Percentiles rank a stretch among this genome's conserved stretches.
Evolutionary conservation across 2,329 filamentous ascomycete species (phyloP).

Genomic region (Pezicula rhizophila): DNA sequence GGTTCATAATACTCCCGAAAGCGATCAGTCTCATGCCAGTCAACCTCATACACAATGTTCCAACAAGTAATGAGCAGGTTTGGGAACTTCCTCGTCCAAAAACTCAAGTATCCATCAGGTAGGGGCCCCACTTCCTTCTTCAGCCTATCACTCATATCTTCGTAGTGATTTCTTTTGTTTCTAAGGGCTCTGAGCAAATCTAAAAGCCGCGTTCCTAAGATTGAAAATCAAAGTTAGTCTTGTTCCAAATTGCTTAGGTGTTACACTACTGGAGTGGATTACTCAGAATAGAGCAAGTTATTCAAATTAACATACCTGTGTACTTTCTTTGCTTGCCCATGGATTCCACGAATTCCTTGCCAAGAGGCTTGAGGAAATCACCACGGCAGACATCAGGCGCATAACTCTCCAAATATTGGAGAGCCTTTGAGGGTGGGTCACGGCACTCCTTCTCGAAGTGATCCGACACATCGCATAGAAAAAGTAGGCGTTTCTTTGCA

Average conservation of each 20-base stretch:
- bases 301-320: slow-evolving; percentile 46
- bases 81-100: slow-evolving; percentile 64
- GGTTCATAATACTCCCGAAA: slow-evolving; percentile 68
- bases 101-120: slow-evolving; percentile 60
- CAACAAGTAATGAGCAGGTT: slow-evolving; percentile 62
- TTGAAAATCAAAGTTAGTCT: too few relatives aligned
- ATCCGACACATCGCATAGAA: slow-evolving; percentile 94
- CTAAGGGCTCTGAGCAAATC: slow-evolving; percentile 83
- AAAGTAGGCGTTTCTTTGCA: slow-evolving; percentile 78
- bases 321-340: slow-evolving; percentile 95
- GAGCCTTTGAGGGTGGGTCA: slow-evolving; percentile 67
- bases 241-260: too few relatives aligned
- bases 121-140: slow-evolving; percentile 60
- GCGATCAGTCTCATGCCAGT: slow-evolving; percentile 43
- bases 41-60: slow-evolving; percentile 50
- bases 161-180: slow-evolving; percentile 97
- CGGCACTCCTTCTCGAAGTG: slow-evolving; percentile 90
- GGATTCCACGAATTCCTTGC: slow-evolving; percentile 78
- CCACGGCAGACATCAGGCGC: slow-evolving; percentile 50
- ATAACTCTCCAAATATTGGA: slow-evolving; percentile 52
- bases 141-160: slow-evolving; percentile 82
- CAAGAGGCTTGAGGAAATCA: slow-evolving; percentile 74
- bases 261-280: too few relatives aligned
- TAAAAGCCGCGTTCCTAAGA: slow-evolving; percentile 53
- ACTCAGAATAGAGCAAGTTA: too few relatives aligned